Percentiles rank a stretch among this genome's conserved stretches.
phyloP scores from a whole-genome alignment of 2,329 filamentous ascomycete species.

The Cytospora schulzeri region DNA sequence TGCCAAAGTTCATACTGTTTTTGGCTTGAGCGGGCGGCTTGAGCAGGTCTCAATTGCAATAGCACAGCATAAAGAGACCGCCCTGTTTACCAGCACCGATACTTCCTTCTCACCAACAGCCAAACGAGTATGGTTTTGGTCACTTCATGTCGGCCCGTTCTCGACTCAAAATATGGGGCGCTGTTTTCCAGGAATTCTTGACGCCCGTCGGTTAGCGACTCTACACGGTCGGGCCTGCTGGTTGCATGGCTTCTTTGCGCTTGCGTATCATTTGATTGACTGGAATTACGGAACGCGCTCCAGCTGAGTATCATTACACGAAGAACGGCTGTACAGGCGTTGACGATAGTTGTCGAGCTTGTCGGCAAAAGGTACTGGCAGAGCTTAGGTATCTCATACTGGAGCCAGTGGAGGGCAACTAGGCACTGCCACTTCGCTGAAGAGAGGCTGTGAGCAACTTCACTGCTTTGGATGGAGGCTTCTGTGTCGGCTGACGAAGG shows the following conservation, averaged over 20 bases:
- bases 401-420: too few relatives aligned
- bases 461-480: not conserved
- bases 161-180: too few relatives aligned
- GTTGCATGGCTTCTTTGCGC: not conserved
- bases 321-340: not conserved
- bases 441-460: not conserved
- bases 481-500: not conserved
- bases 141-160: too few relatives aligned
- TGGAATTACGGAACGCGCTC: not conserved
- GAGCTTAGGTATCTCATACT: not conserved
- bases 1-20: not conserved
- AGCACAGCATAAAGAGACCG: not conserved
- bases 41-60: too few relatives aligned
- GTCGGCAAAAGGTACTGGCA: not conserved
- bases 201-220: not conserved
- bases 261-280: not conserved
- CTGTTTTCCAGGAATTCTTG: not conserved
- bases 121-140: too few relatives aligned
- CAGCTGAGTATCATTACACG: not conserved
- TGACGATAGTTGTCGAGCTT: not conserved
- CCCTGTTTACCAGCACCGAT: too few relatives aligned
- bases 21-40: not conserved
- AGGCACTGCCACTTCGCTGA: not conserved
- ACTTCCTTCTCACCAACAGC: not conserved
- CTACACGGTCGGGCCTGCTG: not conserved